Conservation (phyloP, 2,329 filamentous ascomycete species). For the Alternaria panax region DNA sequence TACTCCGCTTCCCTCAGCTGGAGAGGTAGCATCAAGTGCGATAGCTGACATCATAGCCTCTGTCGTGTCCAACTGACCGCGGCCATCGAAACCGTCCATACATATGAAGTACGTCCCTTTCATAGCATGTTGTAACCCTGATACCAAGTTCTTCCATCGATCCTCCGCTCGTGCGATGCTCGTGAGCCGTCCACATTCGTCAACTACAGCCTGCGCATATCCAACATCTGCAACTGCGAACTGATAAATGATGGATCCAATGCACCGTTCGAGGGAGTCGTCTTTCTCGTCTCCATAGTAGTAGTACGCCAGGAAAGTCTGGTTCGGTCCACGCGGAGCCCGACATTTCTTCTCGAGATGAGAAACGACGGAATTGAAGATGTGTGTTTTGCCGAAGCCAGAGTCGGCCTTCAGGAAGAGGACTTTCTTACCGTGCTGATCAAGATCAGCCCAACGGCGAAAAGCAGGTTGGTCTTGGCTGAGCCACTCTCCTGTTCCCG, state of each 20-base stretch:
- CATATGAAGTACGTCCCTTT: slow-evolving; percentile 25
- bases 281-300: slow-evolving; percentile 25
- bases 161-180: slow-evolving; percentile 12
- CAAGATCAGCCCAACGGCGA: neutral
- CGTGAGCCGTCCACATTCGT: neutral
- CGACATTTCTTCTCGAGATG: slow-evolving; percentile 3
- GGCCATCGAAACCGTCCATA: slow-evolving; percentile 16
- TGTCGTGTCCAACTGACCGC: neutral
- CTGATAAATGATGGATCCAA: slow-evolving; percentile 26
- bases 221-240: slow-evolving; percentile 11
- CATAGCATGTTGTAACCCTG: slow-evolving; percentile 8
- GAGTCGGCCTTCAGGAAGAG: neutral
- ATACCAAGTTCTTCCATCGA: slow-evolving; percentile 12
- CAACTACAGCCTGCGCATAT: slow-evolving; percentile 17
- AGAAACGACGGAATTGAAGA: neutral
- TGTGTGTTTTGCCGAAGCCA: neutral
- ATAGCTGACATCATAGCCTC: neutral
- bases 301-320: slow-evolving; percentile 21
- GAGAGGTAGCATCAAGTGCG: neutral
- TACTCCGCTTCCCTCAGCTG: neutral
- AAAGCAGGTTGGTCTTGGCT: neutral
- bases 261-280: slow-evolving; percentile 18
- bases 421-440: neutral
- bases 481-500: slow-evolving; percentile 9
- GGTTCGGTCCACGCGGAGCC: neutral